phyloP scores from a whole-genome alignment of 306 rosid genomes.

The Vigna unguiculata region DNA sequence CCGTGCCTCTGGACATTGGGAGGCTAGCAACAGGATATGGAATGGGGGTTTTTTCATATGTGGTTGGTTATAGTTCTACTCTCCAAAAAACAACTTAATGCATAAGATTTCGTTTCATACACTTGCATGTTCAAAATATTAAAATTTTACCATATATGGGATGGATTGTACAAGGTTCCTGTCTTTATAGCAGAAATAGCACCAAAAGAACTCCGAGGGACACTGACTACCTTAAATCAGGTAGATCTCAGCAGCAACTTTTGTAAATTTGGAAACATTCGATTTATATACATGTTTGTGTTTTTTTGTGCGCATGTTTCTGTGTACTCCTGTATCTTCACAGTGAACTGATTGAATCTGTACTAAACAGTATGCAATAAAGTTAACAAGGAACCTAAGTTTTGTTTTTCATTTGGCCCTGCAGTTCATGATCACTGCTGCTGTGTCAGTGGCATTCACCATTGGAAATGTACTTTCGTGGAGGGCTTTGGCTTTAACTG shows the following conservation, averaged over 20 bases:
- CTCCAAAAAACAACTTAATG: slow-evolving; percentile 45
- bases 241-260: slow-evolving; percentile 41
- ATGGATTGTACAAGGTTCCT: slow-evolving; percentile 71
- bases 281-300: not conserved
- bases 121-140: slow-evolving; percentile 20
- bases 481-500: slow-evolving; percentile 76
- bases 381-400: slow-evolving; percentile 3
- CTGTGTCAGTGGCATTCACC: slow-evolving; percentile 75
- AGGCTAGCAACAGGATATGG: slow-evolving; percentile 97
- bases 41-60: slow-evolving; percentile 93
- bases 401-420: slow-evolving; percentile 30
- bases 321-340: too few relatives aligned
- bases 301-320: not conserved
- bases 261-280: slow-evolving; percentile 4
- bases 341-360: slow-evolving; percentile 11
- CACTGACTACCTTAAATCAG: slow-evolving; percentile 88
- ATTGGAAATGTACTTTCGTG: slow-evolving; percentile 84
- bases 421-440: slow-evolving; percentile 82
- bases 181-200: slow-evolving; percentile 90
- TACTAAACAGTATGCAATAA: not conserved
- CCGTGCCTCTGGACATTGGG: slow-evolving; percentile 76
- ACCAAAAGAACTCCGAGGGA: slow-evolving; percentile 86
- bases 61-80: slow-evolving; percentile 57
- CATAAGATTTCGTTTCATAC: slow-evolving; percentile 7
- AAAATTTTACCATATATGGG: slow-evolving; percentile 16